Evolutionary conservation across 176 grass and related monocot species (phyloP).

Genomic region (Oryza rufipogon): DNA sequence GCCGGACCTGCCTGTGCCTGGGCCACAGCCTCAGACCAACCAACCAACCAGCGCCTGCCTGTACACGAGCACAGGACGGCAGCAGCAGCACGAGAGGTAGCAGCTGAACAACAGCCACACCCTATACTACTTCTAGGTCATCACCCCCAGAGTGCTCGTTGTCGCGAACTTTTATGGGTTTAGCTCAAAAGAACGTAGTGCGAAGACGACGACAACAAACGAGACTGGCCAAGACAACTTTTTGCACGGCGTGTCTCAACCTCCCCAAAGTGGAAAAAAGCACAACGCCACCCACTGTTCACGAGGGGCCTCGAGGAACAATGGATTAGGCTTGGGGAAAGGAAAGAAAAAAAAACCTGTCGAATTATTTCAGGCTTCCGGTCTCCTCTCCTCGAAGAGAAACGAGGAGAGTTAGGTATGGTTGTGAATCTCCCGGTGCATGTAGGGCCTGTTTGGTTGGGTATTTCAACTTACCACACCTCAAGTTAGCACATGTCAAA

Average conservation of each 20-base stretch:
- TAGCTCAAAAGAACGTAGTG: slow-evolving; percentile 9
- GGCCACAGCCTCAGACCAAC: not conserved
- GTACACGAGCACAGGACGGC: not conserved
- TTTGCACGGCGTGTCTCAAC: slow-evolving; percentile 21
- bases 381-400: not conserved
- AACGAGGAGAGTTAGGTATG: slow-evolving; percentile 8
- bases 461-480: no score
- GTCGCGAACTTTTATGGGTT: not conserved
- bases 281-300: not conserved
- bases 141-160: not conserved
- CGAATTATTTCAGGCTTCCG: not conserved
- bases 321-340: not conserved
- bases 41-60: not conserved
- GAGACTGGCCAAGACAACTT: not conserved
- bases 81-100: not conserved
- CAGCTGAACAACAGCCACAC: not conserved
- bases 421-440: not conserved
- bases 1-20: not conserved
- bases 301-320: not conserved
- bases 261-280: slow-evolving; percentile 39
- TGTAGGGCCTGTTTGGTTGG: no score
- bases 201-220: not conserved
- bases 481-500: no score
- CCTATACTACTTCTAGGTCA: not conserved
- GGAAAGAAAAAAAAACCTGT: not conserved